Percentiles rank a stretch among this genome's conserved stretches.
Conservation (phyloP, 805 yeast genomes). For the Myxozyma lipomycoides region DNA sequence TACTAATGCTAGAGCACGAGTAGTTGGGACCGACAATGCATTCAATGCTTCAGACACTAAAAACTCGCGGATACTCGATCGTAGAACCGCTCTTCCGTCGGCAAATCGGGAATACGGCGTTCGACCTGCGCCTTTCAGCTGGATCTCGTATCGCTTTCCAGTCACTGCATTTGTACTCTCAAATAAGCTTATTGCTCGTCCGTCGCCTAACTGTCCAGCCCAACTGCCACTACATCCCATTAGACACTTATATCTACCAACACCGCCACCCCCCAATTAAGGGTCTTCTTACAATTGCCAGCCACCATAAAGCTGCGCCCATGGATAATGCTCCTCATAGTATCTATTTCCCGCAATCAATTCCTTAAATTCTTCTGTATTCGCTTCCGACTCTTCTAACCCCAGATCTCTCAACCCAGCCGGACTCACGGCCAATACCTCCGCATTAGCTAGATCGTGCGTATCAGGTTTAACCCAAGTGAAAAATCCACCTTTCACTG, state of each 20-base stretch:
- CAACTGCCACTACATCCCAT: slow-evolving; percentile 56
- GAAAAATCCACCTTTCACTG: slow-evolving; percentile 58
- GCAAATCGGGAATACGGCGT: slow-evolving; percentile 94
- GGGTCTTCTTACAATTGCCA: slow-evolving; percentile 59
- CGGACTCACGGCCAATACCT: slow-evolving; percentile 55
- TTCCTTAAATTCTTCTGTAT: slow-evolving; percentile 47
- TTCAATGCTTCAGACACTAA: slow-evolving; percentile 69
- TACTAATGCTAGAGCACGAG: slow-evolving; percentile 75
- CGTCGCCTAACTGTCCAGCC: slow-evolving; percentile 98
- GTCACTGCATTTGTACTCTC: slow-evolving; percentile 51
- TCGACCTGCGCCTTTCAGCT: slow-evolving; percentile 80
- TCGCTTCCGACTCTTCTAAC: slow-evolving; percentile 41
- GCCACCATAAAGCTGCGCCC: slow-evolving; percentile 91
- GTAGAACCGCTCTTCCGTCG: slow-evolving; percentile 88
- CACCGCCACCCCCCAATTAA: neutral
- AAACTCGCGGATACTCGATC: slow-evolving; percentile 86
- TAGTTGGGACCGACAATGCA: slow-evolving; percentile 79
- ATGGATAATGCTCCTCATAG: slow-evolving; percentile 57
- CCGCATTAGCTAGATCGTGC: slow-evolving; percentile 41
- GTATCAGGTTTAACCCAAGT: slow-evolving; percentile 66
- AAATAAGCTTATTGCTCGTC: slow-evolving; percentile 80
- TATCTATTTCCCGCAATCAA: slow-evolving; percentile 61
- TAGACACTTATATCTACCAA: neutral
- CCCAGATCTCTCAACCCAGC: slow-evolving; percentile 62
- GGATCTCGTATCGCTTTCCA: slow-evolving; percentile 55